Percentiles rank a stretch among this genome's conserved stretches.
Evolutionary conservation across 2,329 filamentous ascomycete species (phyloP).

Genomic region (Dactylonectria estremocensis): DNA sequence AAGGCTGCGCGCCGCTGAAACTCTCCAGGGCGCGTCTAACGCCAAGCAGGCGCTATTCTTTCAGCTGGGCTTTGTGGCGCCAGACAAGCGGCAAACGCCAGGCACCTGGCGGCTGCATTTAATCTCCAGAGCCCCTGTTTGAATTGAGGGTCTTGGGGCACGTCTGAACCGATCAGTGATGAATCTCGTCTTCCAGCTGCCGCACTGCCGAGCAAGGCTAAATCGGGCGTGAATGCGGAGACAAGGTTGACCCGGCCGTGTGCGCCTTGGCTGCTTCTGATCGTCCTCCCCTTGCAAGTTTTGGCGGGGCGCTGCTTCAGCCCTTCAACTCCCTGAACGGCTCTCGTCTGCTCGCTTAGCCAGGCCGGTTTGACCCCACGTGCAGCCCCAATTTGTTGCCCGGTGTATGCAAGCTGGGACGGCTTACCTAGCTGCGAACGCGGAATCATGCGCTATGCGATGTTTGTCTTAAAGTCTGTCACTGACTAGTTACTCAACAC

Average conservation of each 20-base stretch:
- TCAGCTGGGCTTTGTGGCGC: constrained; percentile 46
- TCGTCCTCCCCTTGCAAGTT: not conserved
- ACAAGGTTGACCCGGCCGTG: not conserved
- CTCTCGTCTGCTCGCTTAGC: constrained; percentile 20
- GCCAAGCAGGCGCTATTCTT: constrained; percentile 40
- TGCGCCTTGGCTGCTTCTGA: not conserved
- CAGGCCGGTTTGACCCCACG: not conserved
- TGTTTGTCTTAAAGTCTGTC: constrained; percentile 8
- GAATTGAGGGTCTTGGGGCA: too few species aligned
- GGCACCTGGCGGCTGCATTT: constrained; percentile 33
- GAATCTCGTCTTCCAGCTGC: not conserved
- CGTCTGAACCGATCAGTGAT: too few species aligned
- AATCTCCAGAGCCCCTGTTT: constrained; percentile 19
- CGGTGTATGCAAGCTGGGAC: constrained; percentile 5
- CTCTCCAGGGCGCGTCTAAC: constrained; percentile 15
- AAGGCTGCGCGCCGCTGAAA: constrained; percentile 16
- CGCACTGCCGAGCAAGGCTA: constrained; percentile 13
- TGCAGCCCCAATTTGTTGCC: not conserved
- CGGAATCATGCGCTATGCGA: constrained; percentile 6
- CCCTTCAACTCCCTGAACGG: constrained; percentile 3
- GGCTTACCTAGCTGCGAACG: constrained; percentile 1
- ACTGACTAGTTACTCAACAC: not conserved
- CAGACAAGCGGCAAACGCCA: constrained; percentile 18
- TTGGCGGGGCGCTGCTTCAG: not conserved
- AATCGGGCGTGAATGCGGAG: constrained; percentile 6